Evolutionary conservation across 2,329 filamentous ascomycete genomes (phyloP).

Genomic region (Penicillium sp.): DNA sequence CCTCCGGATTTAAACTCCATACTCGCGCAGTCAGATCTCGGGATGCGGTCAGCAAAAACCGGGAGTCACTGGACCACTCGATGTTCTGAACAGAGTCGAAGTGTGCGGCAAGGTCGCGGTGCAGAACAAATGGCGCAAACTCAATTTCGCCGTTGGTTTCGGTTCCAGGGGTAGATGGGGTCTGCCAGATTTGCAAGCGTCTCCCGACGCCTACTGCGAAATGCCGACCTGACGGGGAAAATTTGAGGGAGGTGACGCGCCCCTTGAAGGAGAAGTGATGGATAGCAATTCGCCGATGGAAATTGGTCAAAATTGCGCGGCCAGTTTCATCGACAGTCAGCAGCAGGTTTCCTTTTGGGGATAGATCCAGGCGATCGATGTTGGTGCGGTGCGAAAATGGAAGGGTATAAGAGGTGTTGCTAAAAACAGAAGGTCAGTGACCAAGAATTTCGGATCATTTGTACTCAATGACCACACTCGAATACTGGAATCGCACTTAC

Average conservation of each 20-base stretch:
- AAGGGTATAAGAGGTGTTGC: constrained; percentile 55
- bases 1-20: constrained; percentile 88
- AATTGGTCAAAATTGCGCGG: constrained; percentile 87
- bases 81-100: constrained; percentile 84
- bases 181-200: constrained; percentile 93
- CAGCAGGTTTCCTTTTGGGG: constrained; percentile 85
- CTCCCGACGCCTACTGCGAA: constrained; percentile 88
- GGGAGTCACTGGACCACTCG: constrained; percentile 93
- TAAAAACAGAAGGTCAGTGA: constrained; percentile 14
- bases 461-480: too few relatives aligned
- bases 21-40: constrained; percentile 91
- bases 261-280: constrained; percentile 95
- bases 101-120: constrained; percentile 82
- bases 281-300: constrained; percentile 78
- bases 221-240: constrained; percentile 85
- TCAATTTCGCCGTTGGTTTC: constrained; percentile 79
- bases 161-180: constrained; percentile 82
- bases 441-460: neutral
- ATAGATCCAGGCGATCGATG: constrained; percentile 82
- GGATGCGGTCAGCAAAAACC: constrained; percentile 89
- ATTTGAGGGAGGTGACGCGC: constrained; percentile 78
- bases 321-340: constrained; percentile 94
- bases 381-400: constrained; percentile 86
- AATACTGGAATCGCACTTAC: constrained; percentile 51
- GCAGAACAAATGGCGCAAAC: constrained; percentile 89